Conservation (phyloP, 768 basidiomycete species). For the Leucosporidium yakuticum region DNA sequence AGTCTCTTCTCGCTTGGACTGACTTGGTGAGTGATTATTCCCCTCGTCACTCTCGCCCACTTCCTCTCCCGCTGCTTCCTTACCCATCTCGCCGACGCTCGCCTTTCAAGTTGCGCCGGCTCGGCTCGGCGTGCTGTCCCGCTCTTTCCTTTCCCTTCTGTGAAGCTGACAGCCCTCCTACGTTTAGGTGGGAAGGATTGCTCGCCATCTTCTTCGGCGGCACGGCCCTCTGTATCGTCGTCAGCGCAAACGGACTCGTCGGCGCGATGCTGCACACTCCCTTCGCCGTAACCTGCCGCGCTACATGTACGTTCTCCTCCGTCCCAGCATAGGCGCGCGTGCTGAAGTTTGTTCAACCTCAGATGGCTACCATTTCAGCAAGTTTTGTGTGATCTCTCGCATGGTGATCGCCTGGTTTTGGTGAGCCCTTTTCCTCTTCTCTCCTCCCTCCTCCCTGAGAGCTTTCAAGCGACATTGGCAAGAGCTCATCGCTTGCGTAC, state of each 20-base stretch:
- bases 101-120: too few species aligned
- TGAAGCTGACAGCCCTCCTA: neutral
- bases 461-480: too few species aligned
- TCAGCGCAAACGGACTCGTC: constrained; percentile 20
- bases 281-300: constrained; percentile 23
- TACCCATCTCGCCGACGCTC: too few species aligned
- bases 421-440: neutral
- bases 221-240: constrained; percentile 14
- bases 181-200: neutral
- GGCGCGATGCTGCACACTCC: constrained; percentile 19
- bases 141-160: neutral
- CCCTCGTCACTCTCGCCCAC: too few species aligned
- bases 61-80: too few species aligned
- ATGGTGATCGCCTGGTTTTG: constrained; percentile 32
- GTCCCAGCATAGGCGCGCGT: too few species aligned
- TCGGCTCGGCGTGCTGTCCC: too few species aligned
- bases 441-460: too few species aligned
- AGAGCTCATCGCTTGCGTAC: neutral
- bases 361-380: constrained; percentile 18
- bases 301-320: constrained; percentile 3
- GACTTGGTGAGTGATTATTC: constrained; percentile 28
- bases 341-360: too few species aligned
- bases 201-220: constrained; percentile 28
- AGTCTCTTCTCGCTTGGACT: constrained; percentile 18
- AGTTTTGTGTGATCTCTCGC: constrained; percentile 24